Evolutionary conservation across 2,329 filamentous ascomycete genomes (phyloP).

Genomic region (Alternaria tenuissima): DNA sequence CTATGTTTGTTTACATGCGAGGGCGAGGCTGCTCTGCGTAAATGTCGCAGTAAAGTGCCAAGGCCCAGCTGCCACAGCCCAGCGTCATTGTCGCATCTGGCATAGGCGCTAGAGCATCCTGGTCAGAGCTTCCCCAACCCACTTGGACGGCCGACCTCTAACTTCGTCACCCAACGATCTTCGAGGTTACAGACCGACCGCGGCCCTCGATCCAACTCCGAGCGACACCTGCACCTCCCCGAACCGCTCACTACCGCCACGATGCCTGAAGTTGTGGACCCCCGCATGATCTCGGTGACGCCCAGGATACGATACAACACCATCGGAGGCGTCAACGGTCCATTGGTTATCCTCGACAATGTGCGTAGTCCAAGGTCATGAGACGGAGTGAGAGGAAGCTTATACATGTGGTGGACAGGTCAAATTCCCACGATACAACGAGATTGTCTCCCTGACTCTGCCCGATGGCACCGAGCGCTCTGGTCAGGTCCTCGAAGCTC

Average conservation of each 20-base stretch:
- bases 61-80: constrained; percentile 8
- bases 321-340: constrained; percentile 96
- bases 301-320: constrained; percentile 94
- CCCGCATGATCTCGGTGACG: constrained; percentile 66
- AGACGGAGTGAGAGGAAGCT: constrained; percentile 24
- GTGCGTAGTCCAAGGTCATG: constrained; percentile 61
- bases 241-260: constrained; percentile 37
- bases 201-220: constrained; percentile 25
- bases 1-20: not conserved
- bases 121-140: constrained; percentile 39
- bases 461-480: constrained; percentile 93
- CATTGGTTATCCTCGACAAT: constrained; percentile 96
- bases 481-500: constrained; percentile 95
- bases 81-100: constrained; percentile 18
- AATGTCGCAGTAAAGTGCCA: constrained; percentile 5
- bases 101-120: constrained; percentile 21
- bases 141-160: constrained; percentile 34
- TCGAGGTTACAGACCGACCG: constrained; percentile 28
- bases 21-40: not conserved
- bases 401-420: constrained; percentile 65
- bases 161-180: constrained; percentile 32
- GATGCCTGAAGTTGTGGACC: constrained; percentile 54
- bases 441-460: constrained; percentile 95
- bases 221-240: constrained; percentile 27
- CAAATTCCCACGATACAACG: constrained; percentile 97